Percentiles rank a stretch among this genome's conserved stretches.
Conservation (phyloP, 2,329 filamentous ascomycete genomes). For the Botrytis aclada region DNA sequence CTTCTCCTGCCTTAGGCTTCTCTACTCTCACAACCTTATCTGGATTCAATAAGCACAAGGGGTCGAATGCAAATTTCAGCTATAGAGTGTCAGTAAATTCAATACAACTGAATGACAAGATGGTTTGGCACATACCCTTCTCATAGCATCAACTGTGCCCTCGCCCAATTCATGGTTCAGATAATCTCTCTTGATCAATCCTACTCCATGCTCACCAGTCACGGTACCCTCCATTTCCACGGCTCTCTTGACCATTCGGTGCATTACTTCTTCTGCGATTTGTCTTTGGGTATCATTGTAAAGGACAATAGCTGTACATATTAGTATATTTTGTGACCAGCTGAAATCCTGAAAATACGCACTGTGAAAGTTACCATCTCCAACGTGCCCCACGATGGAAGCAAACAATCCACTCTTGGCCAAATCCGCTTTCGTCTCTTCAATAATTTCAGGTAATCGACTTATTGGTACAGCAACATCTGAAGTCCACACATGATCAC, state of each 20-base stretch:
- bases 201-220: slow-evolving; percentile 81
- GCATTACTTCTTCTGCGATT: slow-evolving; percentile 68
- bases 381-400: slow-evolving; percentile 68
- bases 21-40: slow-evolving; percentile 67
- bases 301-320: slow-evolving; percentile 48
- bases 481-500: slow-evolving; percentile 79
- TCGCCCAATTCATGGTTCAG: slow-evolving; percentile 73
- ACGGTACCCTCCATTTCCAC: slow-evolving; percentile 84
- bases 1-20: slow-evolving; percentile 48
- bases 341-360: slow-evolving; percentile 25
- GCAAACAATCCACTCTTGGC: slow-evolving; percentile 54
- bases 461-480: slow-evolving; percentile 84
- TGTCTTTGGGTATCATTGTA: slow-evolving; percentile 65
- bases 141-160: slow-evolving; percentile 76
- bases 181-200: slow-evolving; percentile 81
- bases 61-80: slow-evolving; percentile 80
- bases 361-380: slow-evolving; percentile 75
- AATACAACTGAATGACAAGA: neutral
- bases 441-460: slow-evolving; percentile 69
- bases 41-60: slow-evolving; percentile 62
- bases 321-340: slow-evolving; percentile 15
- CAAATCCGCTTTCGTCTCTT: slow-evolving; percentile 67
- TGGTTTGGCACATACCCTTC: slow-evolving; percentile 55
- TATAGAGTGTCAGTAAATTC: slow-evolving; percentile 36
- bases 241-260: slow-evolving; percentile 81